These are phyloP conservation scores for Microthyrium microscopicum DNA, from an alignment of 2,329 filamentous ascomycete genomes.

Conservation along the genomic window DNA sequence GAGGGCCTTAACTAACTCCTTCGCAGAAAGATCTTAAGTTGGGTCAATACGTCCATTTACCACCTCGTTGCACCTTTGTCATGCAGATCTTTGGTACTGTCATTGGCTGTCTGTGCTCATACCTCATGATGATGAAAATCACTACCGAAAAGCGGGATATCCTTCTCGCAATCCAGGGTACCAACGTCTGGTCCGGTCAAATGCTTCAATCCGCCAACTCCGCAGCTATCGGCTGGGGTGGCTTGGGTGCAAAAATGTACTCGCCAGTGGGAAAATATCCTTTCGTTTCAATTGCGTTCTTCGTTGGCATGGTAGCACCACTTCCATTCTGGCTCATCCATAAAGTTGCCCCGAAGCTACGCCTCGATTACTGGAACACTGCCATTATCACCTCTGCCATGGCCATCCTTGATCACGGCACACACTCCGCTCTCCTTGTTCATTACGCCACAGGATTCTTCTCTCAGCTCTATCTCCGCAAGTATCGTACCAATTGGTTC, in stretches of 20 bases:
- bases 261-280: conserved; percentile 19
- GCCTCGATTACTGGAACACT: conserved; percentile 22
- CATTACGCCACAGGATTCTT: conserved; percentile 21
- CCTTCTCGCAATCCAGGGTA: conserved; percentile 23
- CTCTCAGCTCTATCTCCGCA: conserved; percentile 20
- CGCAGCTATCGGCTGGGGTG: conserved; percentile 22
- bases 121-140: conserved; percentile 28
- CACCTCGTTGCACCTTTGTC: conserved; percentile 26
- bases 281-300: conserved; percentile 22
- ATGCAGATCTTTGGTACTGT: conserved; percentile 24
- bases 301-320: conserved; percentile 24
- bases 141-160: conserved; percentile 24
- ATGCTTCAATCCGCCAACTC: conserved; percentile 28
- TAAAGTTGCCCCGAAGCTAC: conserved; percentile 16
- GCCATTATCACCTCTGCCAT: conserved; percentile 27
- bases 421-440: conserved; percentile 21
- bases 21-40: conserved; percentile 23
- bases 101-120: conserved; percentile 25
- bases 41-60: conserved; percentile 22
- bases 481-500: conserved; percentile 20
- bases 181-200: conserved; percentile 28
- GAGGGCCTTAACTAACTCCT: no score
- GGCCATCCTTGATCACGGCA: conserved; percentile 26
- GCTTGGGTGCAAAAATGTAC: conserved; percentile 13
- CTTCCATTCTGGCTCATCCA: conserved; percentile 14